Evolutionary conservation across 345 rosid species (phyloP), one percentile per base, ranked within the genome.

Genomic region (Rhizophora apiculata): DNA sequence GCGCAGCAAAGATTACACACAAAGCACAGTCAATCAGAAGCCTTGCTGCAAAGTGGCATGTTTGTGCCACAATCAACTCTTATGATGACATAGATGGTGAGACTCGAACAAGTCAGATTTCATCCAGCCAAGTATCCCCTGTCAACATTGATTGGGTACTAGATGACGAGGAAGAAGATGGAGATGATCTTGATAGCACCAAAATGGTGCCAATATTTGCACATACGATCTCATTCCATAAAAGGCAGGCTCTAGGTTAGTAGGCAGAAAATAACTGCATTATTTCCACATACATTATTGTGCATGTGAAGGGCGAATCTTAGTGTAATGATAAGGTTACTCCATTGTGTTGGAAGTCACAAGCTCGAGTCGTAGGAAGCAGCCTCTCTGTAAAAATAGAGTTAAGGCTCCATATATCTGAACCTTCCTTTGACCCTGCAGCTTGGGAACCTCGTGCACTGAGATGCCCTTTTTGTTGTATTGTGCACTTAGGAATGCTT

Each of bases 11-110:
- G 82, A 86, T 90, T 77, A 85, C 97, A 13, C 98, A 93, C 69
- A 85, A 83, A 79, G 97, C 86, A 58, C 96, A 88, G 72, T 80
- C 98, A 64, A 77, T 89, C 5, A 90, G 92, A 8, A 85, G 95
- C 83, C 96, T 93, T 65, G 96, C 96, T 21, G 84, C 96, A 2
- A 90, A 84, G 68, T 93, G 98, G 98, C 93, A 93, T 64, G 88
- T 87, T 6, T 90, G 89, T 39, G 96, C 98, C 2, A 93, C 98
- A 11, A 79, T 90, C 69, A 83, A 90, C 74, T 85, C 89, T 6
- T 93, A 84, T 16, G 90, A 89, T 19, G 79, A 84, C 36, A 77
- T 71, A 53, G 96, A 90, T 62, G 86, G 87, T 0, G 98, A 90
- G 76, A 86, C 92, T 24, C 90, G 90, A 26, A 76, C 74, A 13